Evolutionary conservation across 139 green algal species (phyloP), one percentile per base, ranked within the genome.

Genomic region (Chlamydomonas asymmetrica): DNA sequence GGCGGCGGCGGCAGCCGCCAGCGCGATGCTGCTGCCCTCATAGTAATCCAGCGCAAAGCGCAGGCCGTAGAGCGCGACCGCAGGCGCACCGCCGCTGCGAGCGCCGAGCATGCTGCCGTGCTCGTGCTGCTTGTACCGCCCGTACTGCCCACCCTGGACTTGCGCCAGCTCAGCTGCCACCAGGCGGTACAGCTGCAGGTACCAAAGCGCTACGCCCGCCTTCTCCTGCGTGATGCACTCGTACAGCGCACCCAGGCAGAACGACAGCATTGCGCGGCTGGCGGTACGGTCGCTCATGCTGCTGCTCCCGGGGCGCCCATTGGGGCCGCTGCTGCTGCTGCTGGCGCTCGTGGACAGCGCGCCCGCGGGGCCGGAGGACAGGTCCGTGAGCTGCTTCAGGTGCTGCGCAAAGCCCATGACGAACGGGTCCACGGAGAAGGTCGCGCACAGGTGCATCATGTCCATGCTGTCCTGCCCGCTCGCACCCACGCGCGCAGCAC

Each of bases 191-290:
- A 94, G 81, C 49, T 87, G 69, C 48, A 93, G 70, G 74, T 91
- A 89, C 66, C 67, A 56, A 0, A 60, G 73, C 66, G 94, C 71
- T 34, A 81, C 68, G 5, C 32, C 40, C 5, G 84, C 73, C 80
- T 93, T 93, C 76, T 94, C 91, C 37, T 80, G 48, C 13, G 84
- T 86, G 52, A 92, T 85, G 74, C 88, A 94, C 60, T 95, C 88
- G 68, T 92, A 86, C 74, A 95, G 80, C 0, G 72, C 75, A 1
- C 49, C 67, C 54, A 80, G 76, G 59, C 81, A 89, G 76, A 89
- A 91, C 27, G 63, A 48, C 43, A 81, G 63, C 27, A 91, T 20
- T 29, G 54, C 37, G 56, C 45, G 54, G 65, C 64, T 54, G 64
- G 54, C 39, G 32, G 32, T 34, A 40, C 69, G 56, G 40, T 50